Evolutionary conservation across 1,284 basidiomycete genomes (phyloP), one percentile per base, ranked within the genome.

Genomic region (Apiotrichum mycotoxinovorans): DNA sequence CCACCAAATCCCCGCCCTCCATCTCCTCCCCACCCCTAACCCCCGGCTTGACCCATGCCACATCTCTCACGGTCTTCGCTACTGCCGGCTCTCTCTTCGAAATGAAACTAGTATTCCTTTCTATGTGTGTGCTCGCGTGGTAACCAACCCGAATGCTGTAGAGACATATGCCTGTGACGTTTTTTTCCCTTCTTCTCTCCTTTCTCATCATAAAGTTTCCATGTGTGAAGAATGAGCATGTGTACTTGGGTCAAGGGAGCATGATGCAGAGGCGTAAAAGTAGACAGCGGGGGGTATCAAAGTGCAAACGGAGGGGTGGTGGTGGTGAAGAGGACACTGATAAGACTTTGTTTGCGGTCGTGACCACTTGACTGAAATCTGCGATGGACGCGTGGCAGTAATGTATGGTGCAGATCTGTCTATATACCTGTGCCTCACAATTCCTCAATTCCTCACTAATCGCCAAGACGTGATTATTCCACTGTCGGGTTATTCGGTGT

Each of bases 71-170:
- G 42, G 54, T 56, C 54, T 51, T 27, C 30, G 23, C 43, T 49
- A 50, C 41, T 45, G 42, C 53, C 41, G 51, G 49, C 50, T 15
- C 46, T 48, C 57, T 45, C 46, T 52, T 50, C 44, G 57, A 59
- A 59, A 59, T 59, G 57, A 59, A 58, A 56, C 50, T 52, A 56
- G 50, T 59, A 55, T 56, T 54, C 53, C 50, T 55, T 59, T 51
- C 45, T 49, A 34, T 51, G 44, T 37, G 50, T 48, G 37, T 41
- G 40, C n/a, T 18, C 30, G 17, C 35, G 35, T 37, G 35, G 35
- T 14, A 37, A 14, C 8, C 14, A 14, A 35, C 12, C 15, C 18
- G 48, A 44, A 37, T 45, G 48, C 53, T 49, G 57, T 54, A 54
- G 53, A 54, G 53, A 55, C 52, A 55, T 58, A 58, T 55, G 52